Conservation (phyloP, 768 basidiomycete genomes). For the Mycena latifolia region DNA sequence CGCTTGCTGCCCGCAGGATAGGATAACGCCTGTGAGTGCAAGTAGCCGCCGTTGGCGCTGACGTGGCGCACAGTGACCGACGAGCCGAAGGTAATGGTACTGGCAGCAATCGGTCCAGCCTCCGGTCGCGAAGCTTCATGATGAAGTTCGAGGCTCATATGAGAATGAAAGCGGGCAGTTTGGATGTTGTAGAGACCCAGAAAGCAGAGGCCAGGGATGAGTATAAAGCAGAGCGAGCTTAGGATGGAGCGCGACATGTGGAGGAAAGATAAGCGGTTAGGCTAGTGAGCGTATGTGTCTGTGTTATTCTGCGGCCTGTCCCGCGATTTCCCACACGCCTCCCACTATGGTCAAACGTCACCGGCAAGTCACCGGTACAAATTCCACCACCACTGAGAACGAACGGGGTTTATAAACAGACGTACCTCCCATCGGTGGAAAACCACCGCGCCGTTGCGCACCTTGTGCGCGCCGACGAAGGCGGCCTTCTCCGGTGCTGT, state of each 20-base stretch:
- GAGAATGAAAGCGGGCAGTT: not conserved
- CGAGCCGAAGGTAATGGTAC: not conserved
- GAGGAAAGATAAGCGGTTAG: too few relatives aligned
- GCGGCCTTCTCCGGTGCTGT: not conserved
- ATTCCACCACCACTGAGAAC: constrained; percentile 35
- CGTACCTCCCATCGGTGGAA: constrained; percentile 31
- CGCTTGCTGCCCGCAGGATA: constrained; percentile 17
- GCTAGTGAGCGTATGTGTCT: too few relatives aligned
- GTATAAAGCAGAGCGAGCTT: too few relatives aligned
- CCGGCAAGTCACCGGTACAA: constrained; percentile 42
- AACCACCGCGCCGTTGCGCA: constrained; percentile 31
- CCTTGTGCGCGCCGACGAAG: constrained; percentile 30
- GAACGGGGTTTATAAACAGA: constrained; percentile 13
- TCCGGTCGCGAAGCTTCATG: not conserved
- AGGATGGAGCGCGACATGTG: too few relatives aligned
- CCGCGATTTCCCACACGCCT: too few relatives aligned
- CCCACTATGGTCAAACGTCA: too few relatives aligned
- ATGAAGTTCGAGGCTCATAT: not conserved
- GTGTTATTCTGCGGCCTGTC: too few relatives aligned
- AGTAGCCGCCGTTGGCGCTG: too few relatives aligned
- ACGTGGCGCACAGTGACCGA: too few relatives aligned
- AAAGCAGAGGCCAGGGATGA: constrained; percentile 1
- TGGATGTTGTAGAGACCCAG: constrained; percentile 8
- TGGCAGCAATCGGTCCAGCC: too few relatives aligned
- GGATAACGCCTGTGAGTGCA: too few relatives aligned